Base-by-base conservation (phyloP, 1,284 basidiomycete genomes). In the Ceratobasidium sp. region DNA sequence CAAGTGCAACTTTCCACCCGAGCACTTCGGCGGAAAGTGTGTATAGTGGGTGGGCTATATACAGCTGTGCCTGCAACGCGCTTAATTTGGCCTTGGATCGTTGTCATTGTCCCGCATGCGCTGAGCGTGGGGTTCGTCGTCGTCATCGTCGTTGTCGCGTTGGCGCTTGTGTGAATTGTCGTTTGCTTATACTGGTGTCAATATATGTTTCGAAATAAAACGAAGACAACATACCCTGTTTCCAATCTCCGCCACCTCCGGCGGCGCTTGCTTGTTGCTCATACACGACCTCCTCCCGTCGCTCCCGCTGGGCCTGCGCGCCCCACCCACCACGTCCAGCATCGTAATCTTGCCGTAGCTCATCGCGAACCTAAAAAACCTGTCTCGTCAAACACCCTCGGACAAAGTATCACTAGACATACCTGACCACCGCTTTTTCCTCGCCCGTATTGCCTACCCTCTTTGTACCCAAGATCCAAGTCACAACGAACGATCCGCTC, bases 401-500 rank as follows among this genome's bases (percentile, higher is more conserved):
- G 8, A 58, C 21, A 23, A 58, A 58, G 23, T 38, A 58, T 8
- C 33, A 56, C 40, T 9, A 33, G 5, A 16, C 78, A 73, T 49
- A 92, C 91, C 83, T 99, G 97, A 0, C 97, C 97, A 51, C 97
- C 97, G 75, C 94, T 96, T 81, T 95, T 95, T 25, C 97, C 97
- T 75, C 97, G 85, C 23, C 97, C 97, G 77, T 98, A 99, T 81
- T 99, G 97, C 67, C 97, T 84, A 7, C 97, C 97, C 79, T 99
- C 97, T 77, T 90, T 90, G 82, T 98, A 99, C 1, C 97, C 97
- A n/a, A 96, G 86, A 82, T 99, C 97, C 76, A 99, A 83, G 82
- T 99, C 97, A 78, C 96, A 98, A 59, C 97, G 92, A 76, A 99
- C 97, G 76, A 99, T 93, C 33, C 97, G 91, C 81, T 99, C 97